These are phyloP conservation scores for Candida alai DNA, from an alignment of 805 yeast species.

Conservation along the genomic window DNA sequence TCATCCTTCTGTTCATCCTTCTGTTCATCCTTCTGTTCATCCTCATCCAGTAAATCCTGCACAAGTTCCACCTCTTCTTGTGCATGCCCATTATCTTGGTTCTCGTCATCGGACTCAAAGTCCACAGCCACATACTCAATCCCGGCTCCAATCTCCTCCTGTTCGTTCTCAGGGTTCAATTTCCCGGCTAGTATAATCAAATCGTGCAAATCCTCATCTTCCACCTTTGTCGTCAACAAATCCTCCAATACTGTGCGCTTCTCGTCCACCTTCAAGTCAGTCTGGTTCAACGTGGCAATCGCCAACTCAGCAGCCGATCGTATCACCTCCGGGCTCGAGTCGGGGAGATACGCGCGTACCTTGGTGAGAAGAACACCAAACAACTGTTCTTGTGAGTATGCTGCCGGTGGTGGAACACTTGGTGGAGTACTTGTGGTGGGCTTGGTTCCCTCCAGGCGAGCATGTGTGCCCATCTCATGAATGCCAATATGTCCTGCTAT, in stretches of 20 bases:
- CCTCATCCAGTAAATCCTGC: slow-evolving; percentile 24
- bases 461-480: slow-evolving; percentile 59
- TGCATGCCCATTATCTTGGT: slow-evolving; percentile 20
- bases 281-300: slow-evolving; percentile 51
- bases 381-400: slow-evolving; percentile 5
- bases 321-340: slow-evolving; percentile 71
- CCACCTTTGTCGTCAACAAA: slow-evolving; percentile 37
- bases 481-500: slow-evolving; percentile 64
- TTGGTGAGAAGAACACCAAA: slow-evolving; percentile 60
- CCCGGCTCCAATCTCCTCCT: too few relatives aligned
- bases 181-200: slow-evolving; percentile 40
- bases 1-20: slow-evolving; percentile 21
- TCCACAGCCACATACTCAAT: slow-evolving; percentile 22
- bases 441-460: slow-evolving; percentile 1
- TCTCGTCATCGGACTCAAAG: slow-evolving; percentile 24
- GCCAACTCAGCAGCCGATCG: slow-evolving; percentile 68
- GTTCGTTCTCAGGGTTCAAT: slow-evolving; percentile 38
- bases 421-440: slow-evolving; percentile 2
- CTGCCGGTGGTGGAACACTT: background rate
- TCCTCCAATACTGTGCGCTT: slow-evolving; percentile 50
- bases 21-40: slow-evolving; percentile 30
- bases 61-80: slow-evolving; percentile 12
- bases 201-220: slow-evolving; percentile 44
- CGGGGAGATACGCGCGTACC: slow-evolving; percentile 58
- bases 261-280: slow-evolving; percentile 34